A percentile compares a stretch with the other conserved stretches of the same genome.
Conservation (phyloP, 2,329 filamentous ascomycete genomes). For the Catunica adiposa region DNA sequence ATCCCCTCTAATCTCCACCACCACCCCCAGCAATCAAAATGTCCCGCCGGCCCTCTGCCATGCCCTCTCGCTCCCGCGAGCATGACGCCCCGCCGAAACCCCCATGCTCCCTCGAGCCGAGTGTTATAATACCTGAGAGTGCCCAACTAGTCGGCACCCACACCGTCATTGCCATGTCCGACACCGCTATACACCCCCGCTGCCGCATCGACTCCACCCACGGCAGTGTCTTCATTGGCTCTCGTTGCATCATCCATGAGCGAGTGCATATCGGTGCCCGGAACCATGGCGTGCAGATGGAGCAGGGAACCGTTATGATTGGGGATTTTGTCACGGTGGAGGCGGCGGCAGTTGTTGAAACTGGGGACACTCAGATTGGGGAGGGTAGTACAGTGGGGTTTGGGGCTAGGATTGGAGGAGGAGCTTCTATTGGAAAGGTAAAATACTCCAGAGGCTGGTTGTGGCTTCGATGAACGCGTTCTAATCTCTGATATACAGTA, state of each 20-base stretch:
- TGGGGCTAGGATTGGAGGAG: conserved; percentile 40
- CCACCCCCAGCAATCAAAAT: not conserved
- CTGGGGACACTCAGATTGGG: conserved; percentile 44
- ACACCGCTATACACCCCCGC: conserved; percentile 75
- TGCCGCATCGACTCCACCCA: conserved; percentile 60
- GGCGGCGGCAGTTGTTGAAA: conserved; percentile 42
- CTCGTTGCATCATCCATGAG: conserved; percentile 70
- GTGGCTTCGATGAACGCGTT: not conserved
- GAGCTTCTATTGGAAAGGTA: conserved; percentile 47
- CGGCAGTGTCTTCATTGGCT: conserved; percentile 65
- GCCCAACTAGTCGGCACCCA: conserved; percentile 53
- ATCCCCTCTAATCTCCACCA: too few relatives aligned
- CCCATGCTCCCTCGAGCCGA: conserved; percentile 44
- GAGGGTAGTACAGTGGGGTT: conserved; percentile 45
- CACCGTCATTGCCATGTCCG: conserved; percentile 60
- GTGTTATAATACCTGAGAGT: conserved; percentile 44
- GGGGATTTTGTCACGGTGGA: conserved; percentile 47
- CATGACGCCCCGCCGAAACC: conserved; percentile 33
- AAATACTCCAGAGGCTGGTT: conserved; percentile 14
- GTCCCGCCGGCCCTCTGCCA: conserved; percentile 38
- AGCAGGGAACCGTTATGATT: conserved; percentile 36
- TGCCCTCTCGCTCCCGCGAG: conserved; percentile 34
- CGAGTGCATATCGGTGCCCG: conserved; percentile 36
- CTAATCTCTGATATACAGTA: conserved; percentile 30
- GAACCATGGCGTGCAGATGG: conserved; percentile 16